Conservation (phyloP, 805 yeast species). For the Yarrowia sp. region DNA sequence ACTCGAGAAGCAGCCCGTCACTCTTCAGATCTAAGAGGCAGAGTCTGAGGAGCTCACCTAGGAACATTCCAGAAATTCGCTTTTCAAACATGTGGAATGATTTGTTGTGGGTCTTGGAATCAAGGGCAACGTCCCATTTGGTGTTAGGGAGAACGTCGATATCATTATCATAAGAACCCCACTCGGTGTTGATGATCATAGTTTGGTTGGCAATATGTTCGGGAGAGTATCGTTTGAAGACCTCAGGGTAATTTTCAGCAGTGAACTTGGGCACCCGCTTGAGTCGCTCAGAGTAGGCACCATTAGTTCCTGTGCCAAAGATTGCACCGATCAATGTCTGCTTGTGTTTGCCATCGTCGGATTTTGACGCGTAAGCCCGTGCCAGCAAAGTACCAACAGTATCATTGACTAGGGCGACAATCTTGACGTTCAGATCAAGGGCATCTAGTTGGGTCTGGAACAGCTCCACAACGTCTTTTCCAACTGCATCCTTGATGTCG, state of each 20-base stretch:
- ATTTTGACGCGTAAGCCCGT: constrained; percentile 66
- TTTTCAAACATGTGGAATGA: constrained; percentile 92
- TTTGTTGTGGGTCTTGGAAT: constrained; percentile 70
- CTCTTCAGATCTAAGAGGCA: constrained; percentile 62
- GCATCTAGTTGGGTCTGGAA: constrained; percentile 68
- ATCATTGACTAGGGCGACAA: constrained; percentile 91
- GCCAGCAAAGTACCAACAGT: constrained; percentile 93
- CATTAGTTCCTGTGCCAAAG: constrained; percentile 97
- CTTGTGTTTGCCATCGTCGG: constrained; percentile 56
- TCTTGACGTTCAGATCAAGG: constrained; percentile 53
- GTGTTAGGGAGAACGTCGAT: constrained; percentile 73
- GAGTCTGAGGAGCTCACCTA: constrained; percentile 85
- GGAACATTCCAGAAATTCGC: constrained; percentile 85
- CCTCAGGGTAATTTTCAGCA: constrained; percentile 38
- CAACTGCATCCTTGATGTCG: constrained; percentile 79
- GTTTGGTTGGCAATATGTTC: constrained; percentile 32
- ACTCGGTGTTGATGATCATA: constrained; percentile 93
- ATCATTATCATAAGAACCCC: constrained; percentile 96
- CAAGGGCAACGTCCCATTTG: constrained; percentile 70
- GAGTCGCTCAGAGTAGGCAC: constrained; percentile 82
- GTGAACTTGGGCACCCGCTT: constrained; percentile 72
- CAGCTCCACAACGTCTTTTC: constrained; percentile 71
- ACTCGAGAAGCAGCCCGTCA: constrained; percentile 53
- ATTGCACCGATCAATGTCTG: constrained; percentile 85
- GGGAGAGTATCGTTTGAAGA: constrained; percentile 35